Evolutionary conservation across 73 alveolate genomes (phyloP).

Genomic region (Paramecium tetraurelia): DNA sequence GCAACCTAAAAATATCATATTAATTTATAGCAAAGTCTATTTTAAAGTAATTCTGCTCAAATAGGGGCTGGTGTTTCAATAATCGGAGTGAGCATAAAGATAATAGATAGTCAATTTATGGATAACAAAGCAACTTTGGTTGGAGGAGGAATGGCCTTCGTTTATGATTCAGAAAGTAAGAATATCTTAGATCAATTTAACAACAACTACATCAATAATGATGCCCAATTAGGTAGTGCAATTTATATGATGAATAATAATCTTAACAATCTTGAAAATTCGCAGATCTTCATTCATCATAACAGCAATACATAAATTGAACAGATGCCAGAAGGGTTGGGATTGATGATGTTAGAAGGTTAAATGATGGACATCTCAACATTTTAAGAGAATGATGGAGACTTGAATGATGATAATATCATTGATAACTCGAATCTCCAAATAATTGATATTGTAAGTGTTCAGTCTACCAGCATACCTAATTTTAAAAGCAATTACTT

Average conservation of each 20-base stretch:
- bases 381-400: background rate
- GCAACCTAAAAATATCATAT: background rate
- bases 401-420: background rate
- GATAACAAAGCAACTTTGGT: background rate
- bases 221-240: background rate
- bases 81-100: background rate
- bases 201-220: background rate
- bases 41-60: constrained; percentile 2
- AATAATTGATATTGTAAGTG: background rate
- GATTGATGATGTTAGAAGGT: background rate
- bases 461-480: background rate
- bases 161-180: background rate
- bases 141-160: background rate
- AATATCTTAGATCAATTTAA: background rate
- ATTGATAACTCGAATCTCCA: background rate
- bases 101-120: background rate
- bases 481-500: background rate
- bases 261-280: background rate
- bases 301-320: background rate
- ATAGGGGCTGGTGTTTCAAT: background rate
- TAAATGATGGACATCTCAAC: background rate
- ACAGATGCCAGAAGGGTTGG: background rate
- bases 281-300: background rate
- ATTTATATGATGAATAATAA: background rate
- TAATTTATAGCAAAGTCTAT: background rate